Percentiles rank a stretch among this genome's conserved stretches.
phyloP scores from a whole-genome alignment of 2,329 filamentous ascomycete species.

The Colletotrichum salicis region DNA sequence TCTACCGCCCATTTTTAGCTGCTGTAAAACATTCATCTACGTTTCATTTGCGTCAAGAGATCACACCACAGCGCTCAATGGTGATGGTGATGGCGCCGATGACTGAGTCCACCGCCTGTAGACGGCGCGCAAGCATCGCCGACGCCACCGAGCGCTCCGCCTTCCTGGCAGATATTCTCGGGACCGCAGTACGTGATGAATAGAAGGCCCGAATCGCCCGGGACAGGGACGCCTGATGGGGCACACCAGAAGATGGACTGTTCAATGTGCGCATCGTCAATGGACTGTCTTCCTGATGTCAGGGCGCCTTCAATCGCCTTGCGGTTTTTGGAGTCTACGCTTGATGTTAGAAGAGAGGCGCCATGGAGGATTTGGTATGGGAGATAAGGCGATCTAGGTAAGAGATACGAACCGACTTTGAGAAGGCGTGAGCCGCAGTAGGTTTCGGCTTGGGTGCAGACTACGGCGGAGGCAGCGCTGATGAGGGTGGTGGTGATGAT shows the following conservation, averaged over 20 bases:
- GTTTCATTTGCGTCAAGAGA: background rate
- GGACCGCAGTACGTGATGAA: conserved; percentile 30
- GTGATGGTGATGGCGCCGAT: background rate
- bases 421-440: conserved; percentile 30
- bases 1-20: background rate
- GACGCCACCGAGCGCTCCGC: conserved; percentile 21
- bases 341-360: background rate
- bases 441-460: conserved; percentile 17
- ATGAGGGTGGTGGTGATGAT: background rate
- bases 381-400: background rate
- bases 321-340: conserved; percentile 5
- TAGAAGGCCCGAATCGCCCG: conserved; percentile 12
- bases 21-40: background rate
- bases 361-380: background rate
- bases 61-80: too few species aligned
- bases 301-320: conserved; percentile 11
- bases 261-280: conserved; percentile 19
- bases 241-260: conserved; percentile 32
- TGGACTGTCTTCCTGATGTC: conserved; percentile 8
- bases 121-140: conserved; percentile 19
- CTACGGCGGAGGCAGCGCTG: background rate
- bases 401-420: conserved; percentile 9
- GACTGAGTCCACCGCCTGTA: background rate
- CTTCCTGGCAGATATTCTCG: conserved; percentile 10
- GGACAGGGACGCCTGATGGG: conserved; percentile 14